Conservation (phyloP, 306 rosid species). For the Castanea sativa region DNA sequence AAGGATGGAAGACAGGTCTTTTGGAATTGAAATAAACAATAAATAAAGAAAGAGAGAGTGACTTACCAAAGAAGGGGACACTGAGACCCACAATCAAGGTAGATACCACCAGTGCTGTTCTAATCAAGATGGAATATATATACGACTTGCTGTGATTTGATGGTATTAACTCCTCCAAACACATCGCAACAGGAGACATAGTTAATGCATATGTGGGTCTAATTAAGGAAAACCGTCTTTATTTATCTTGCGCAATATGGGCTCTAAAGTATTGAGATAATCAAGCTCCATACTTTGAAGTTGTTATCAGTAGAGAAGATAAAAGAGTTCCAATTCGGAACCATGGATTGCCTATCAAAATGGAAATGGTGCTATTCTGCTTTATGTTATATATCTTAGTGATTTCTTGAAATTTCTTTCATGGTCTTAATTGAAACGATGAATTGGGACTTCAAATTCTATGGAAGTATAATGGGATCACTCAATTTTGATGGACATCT, state of each 20-base stretch:
- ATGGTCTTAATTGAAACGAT: background rate
- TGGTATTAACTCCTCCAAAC: constrained; percentile 95
- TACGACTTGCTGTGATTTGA: constrained; percentile 64
- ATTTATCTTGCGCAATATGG: constrained; percentile 4
- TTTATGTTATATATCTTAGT: no score
- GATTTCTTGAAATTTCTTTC: background rate
- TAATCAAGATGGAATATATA: constrained; percentile 60
- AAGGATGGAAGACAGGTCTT: background rate
- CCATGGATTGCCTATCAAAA: background rate
- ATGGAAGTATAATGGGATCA: background rate
- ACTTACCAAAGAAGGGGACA: constrained; percentile 92
- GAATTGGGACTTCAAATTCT: no score
- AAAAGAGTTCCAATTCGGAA: background rate
- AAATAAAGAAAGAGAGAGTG: constrained; percentile 14
- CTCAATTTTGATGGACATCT: background rate
- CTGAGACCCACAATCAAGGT: constrained; percentile 75
- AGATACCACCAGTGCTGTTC: constrained; percentile 82
- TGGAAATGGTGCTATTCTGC: background rate
- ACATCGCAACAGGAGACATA: constrained; percentile 92
- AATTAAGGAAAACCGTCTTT: constrained; percentile 48
- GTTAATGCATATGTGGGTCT: constrained; percentile 88
- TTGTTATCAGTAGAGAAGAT: background rate
- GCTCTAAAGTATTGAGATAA: constrained; percentile 7
- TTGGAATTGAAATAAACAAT: background rate
- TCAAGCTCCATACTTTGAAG: background rate